phyloP scores from a whole-genome alignment of 345 rosid genomes.

The Pelargonium nanum region DNA sequence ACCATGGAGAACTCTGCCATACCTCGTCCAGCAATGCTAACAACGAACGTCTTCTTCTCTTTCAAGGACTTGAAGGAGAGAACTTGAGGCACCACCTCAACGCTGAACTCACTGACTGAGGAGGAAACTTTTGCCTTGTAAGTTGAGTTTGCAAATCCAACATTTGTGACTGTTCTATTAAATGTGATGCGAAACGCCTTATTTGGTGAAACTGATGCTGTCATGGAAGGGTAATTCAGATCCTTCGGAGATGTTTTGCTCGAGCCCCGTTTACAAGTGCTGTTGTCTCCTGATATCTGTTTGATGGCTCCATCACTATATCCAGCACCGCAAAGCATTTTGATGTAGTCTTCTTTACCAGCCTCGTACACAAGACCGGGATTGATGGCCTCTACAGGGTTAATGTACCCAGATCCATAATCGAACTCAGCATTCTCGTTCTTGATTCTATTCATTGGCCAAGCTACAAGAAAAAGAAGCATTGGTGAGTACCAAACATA shows the following conservation, averaged over 20 bases:
- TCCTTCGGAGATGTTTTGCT: constrained; percentile 14
- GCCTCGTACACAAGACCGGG: constrained; percentile 32
- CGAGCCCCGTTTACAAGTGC: constrained; percentile 19
- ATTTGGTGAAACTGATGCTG: constrained; percentile 11
- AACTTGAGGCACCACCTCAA: constrained; percentile 8
- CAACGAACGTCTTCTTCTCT: constrained; percentile 15
- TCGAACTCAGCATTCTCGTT: too few relatives aligned
- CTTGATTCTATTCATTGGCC: too few relatives aligned
- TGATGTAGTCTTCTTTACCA: constrained; percentile 21
- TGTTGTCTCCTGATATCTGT: constrained; percentile 23
- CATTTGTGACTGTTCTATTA: constrained; percentile 50
- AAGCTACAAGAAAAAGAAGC: too few relatives aligned
- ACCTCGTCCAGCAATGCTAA: constrained; percentile 15
- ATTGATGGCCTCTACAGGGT: constrained; percentile 35
- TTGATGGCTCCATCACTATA: constrained; percentile 9
- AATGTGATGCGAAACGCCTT: constrained; percentile 21
- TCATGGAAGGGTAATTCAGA: constrained; percentile 48
- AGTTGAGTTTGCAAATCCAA: constrained; percentile 27
- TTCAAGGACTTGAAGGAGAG: constrained; percentile 14
- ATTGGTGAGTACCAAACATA: too few relatives aligned
- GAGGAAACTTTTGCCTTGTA: constrained; percentile 23
- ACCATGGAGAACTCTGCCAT: not conserved
- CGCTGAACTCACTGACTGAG: not conserved
- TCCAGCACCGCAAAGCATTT: constrained; percentile 33
- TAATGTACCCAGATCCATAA: constrained; percentile 46